A percentile compares a stretch with the other conserved stretches of the same genome.
Conservation (phyloP, 345 rosid species). For the Pistacia vera region DNA sequence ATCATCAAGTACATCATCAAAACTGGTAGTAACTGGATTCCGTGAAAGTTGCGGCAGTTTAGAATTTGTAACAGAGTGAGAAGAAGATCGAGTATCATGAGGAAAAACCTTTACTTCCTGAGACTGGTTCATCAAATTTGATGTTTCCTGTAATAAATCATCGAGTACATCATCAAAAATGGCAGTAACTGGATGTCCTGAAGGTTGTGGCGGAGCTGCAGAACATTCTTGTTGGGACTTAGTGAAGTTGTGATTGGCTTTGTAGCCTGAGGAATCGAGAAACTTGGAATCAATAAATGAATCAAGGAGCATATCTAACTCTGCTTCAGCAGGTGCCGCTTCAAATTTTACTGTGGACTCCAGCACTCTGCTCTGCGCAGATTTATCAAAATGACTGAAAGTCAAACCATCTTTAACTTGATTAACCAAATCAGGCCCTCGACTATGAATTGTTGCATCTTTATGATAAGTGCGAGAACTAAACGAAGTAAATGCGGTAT, state of each 20-base stretch:
- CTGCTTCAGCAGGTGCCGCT: conserved; percentile 54
- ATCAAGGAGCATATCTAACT: conserved; percentile 70
- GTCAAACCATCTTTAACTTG: conserved; percentile 23
- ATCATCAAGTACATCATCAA: conserved; percentile 58
- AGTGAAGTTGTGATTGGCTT: conserved; percentile 9
- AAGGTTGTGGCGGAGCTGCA: conserved; percentile 16
- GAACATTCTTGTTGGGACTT: conserved; percentile 14
- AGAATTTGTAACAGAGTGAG: conserved; percentile 41
- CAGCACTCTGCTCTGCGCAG: conserved; percentile 14
- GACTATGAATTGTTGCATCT: conserved; percentile 14
- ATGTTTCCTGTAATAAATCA: conserved; percentile 59
- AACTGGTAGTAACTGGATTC: conserved; percentile 17
- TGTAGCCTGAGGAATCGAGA: conserved; percentile 22
- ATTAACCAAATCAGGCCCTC: conserved; percentile 22
- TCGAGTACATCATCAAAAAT: conserved; percentile 54
- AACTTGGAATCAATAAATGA: conserved; percentile 44
- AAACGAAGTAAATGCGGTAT: conserved; percentile 2
- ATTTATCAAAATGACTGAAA: conserved; percentile 13
- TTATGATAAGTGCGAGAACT: conserved; percentile 7
- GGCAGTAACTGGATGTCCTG: conserved; percentile 7
- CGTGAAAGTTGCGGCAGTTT: neutral
- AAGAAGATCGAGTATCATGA: conserved; percentile 25
- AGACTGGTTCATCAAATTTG: conserved; percentile 30
- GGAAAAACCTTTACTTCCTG: conserved; percentile 15
- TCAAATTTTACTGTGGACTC: conserved; percentile 25